phyloP scores from a whole-genome alignment of 306 rosid species.

The Vigna mungo region DNA sequence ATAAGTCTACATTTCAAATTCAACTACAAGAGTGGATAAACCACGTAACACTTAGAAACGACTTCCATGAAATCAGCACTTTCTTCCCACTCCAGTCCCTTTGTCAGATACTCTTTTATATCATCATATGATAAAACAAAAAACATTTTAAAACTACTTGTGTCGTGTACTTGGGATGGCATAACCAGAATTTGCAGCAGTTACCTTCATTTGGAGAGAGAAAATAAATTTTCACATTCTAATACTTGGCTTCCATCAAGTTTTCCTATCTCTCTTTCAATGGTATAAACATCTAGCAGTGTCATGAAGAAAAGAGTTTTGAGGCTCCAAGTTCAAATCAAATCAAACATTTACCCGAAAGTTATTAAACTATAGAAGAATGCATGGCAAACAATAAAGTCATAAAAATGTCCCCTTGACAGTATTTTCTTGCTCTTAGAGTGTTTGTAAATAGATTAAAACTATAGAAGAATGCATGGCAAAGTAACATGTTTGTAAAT shows the following conservation, averaged over 20 bases:
- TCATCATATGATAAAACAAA: conserved; percentile 64
- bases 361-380: conserved; percentile 15
- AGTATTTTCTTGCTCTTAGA: background rate
- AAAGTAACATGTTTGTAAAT: too few species aligned
- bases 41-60: conserved; percentile 80
- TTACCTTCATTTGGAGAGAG: conserved; percentile 97
- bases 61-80: conserved; percentile 85
- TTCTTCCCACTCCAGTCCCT: conserved; percentile 86
- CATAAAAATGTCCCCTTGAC: background rate
- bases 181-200: conserved; percentile 9
- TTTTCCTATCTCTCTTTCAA: conserved; percentile 85
- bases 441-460: too few species aligned
- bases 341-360: conserved; percentile 20
- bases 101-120: conserved; percentile 79
- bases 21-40: conserved; percentile 51
- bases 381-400: background rate
- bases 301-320: conserved; percentile 52
- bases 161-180: background rate
- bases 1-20: too few species aligned
- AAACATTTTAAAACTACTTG: background rate
- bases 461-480: too few species aligned
- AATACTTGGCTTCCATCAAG: conserved; percentile 81
- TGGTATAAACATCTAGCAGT: conserved; percentile 82
- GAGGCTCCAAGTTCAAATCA: conserved; percentile 4
- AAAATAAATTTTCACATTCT: conserved; percentile 71